Conservation (phyloP, 768 basidiomycete genomes). For the Tricholomella constricta region DNA sequence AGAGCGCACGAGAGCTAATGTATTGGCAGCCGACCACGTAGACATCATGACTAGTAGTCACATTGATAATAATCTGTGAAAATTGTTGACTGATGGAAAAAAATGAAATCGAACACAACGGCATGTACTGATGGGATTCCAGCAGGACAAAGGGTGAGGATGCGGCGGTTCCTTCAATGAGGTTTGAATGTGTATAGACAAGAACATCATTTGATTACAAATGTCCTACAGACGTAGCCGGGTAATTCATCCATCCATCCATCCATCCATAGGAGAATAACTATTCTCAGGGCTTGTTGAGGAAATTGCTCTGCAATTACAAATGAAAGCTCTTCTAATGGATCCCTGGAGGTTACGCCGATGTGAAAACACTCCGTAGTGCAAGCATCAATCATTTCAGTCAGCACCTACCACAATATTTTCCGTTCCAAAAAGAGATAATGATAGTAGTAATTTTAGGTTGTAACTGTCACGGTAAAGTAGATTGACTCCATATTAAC, state of each 20-base stretch:
- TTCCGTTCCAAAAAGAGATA: too few relatives aligned
- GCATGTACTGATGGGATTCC: conserved; percentile 85
- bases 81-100: not conserved
- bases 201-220: conserved; percentile 84
- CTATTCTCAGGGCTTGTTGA: conserved; percentile 33
- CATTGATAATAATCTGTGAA: conserved; percentile 71
- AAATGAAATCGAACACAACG: not conserved
- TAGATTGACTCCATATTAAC: too few relatives aligned
- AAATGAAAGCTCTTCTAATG: conserved; percentile 72
- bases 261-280: conserved; percentile 90
- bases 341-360: conserved; percentile 62
- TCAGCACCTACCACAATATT: too few relatives aligned
- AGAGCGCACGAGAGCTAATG: conserved; percentile 85
- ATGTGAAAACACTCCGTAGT: too few relatives aligned
- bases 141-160: conserved; percentile 87
- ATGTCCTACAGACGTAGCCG: conserved; percentile 66
- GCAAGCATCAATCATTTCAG: too few relatives aligned
- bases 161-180: conserved; percentile 61
- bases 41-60: conserved; percentile 83
- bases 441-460: too few relatives aligned
- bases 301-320: conserved; percentile 32
- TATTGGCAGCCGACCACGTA: conserved; percentile 94
- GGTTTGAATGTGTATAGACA: conserved; percentile 64
- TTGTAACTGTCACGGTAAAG: too few relatives aligned
- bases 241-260: too few relatives aligned